Base-by-base conservation (phyloP, 1,284 basidiomycete species). In the Malassezia nana region DNA sequence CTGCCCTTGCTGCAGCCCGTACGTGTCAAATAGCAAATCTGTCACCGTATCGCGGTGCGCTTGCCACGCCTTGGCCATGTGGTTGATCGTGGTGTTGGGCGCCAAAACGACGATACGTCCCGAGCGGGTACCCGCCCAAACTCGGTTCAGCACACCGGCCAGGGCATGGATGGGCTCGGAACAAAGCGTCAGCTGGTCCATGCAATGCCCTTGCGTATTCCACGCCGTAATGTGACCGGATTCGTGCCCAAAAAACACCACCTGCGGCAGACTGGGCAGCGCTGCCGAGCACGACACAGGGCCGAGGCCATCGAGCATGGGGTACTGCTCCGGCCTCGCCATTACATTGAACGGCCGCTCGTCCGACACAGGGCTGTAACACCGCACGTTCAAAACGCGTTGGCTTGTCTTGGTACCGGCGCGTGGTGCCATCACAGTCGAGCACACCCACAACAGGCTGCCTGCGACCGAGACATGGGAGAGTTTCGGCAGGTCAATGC, bases 181-280 rank as follows among this genome's bases (percentile, higher is more conserved):
- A 10, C 55, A 54, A 4, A 68, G 47, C n/a, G 43, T 52, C 20
- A 64, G 53, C 8, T 68, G 60, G 30, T 56, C 54, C 4, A 62
- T 20, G 33, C 66, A 68, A 29, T 57, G 55, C 32, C 58, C 61
- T 32, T 57, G 62, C 47, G 57, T 46, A 0, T 57, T 40, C 69
- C 69, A 71, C 26, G 63, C 57, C 8, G 59, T 65, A 26, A 71
- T 45, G 28, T 71, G 85, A 0, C 92, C 94, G 39, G 86, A 89
- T 74, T 96, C 91, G 66, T 98, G 92, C 0, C 87, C 89, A n/a
- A 98, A 78, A 66, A 84, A 96, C 26, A 88, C 84, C 16, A 77
- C 75, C 1, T 80, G 78, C 0, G 84, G 82, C 9, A 81, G 77
- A 0, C 83, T 79, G 0, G 87, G 84, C 5, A 96, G 75, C 22